Conservation (phyloP, 129 eudicot species). For the Chrysanthemum makinoi region DNA sequence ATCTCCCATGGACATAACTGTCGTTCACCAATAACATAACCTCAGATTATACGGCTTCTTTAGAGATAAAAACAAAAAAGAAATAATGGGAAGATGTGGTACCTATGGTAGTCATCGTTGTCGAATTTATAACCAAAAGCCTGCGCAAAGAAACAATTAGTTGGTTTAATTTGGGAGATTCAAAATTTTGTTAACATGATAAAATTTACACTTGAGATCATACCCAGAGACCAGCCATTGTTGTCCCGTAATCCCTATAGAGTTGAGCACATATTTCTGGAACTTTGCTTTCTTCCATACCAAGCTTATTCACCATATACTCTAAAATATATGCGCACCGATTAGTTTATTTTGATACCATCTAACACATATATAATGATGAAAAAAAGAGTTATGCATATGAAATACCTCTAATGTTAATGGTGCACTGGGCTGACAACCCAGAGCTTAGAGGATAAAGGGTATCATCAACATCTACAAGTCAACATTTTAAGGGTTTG, state of each 20-base stretch:
- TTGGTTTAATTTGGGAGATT: not conserved
- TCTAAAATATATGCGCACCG: conserved; percentile 36
- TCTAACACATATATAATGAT: not conserved
- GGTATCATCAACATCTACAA: conserved; percentile 95
- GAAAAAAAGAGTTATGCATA: not conserved
- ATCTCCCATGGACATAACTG: conserved; percentile 83
- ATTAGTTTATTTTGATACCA: not conserved
- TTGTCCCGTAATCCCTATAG: conserved; percentile 89
- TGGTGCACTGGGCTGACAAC: conserved; percentile 57
- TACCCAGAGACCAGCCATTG: conserved; percentile 59
- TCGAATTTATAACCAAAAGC: conserved; percentile 57
- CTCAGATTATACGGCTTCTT: conserved; percentile 6
- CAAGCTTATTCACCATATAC: conserved; percentile 68
- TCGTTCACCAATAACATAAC: not conserved
- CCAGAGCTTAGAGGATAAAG: conserved; percentile 88
- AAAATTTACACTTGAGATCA: not conserved
- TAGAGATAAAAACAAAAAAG: not conserved
- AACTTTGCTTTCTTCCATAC: conserved; percentile 63
- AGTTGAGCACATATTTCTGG: conserved; percentile 58
- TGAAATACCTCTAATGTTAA: conserved; percentile 70
- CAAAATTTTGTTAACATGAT: not conserved
- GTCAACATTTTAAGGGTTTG: not conserved
- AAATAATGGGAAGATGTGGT: conserved; percentile 1
- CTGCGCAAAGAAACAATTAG: conserved; percentile 4
- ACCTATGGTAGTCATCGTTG: conserved; percentile 88